Evolutionary conservation across 2,329 filamentous ascomycete genomes (phyloP), one percentile per base, ranked within the genome.

Genomic region (Endoconidiophora polonica): DNA sequence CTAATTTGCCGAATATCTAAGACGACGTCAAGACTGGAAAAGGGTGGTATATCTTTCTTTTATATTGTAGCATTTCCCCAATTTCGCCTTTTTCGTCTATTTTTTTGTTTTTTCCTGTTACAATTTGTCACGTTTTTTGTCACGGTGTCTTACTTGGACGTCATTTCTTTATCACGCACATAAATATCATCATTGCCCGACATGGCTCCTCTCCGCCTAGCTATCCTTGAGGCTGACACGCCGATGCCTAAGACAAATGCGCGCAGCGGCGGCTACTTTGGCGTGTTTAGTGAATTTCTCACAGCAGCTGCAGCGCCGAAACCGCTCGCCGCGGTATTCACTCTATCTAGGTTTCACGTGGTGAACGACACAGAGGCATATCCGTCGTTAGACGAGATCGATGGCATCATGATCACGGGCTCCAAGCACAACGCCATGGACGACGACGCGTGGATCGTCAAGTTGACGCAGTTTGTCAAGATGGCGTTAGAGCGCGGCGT

Each of bases 191-290:
- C 14, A 26, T 5, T 37, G 2, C 22, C 14, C n/a, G 43, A 40
- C 29, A 53, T 53, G 52, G 9, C 57, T n/a, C 75, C 76, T 26
- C 67, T 90, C 57, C 81, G 84, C 50, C 81, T 95, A 64, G 87
- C 88, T 44, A 74, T 96, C 57, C 79, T 96, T 57, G 86, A 94
- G 70, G 82, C 84, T 68, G 90, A 94, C 65, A 83, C 76, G 1
- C 86, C 86, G 1, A 70, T 83, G 46, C 73, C 77, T 1, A 65
- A 73, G 41, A 76, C 81, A 37, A 67, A 74, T 49, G 71, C 71
- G 50, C 76, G 76, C 58, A 87, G 83, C 64, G 76, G 77, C 47
- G 72, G 72, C 54, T 95, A 94, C 65, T 76, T 78, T 54, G 80
- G 77, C 55, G 73, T 86, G 53, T 86, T 86, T 65, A 71, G 66